Conservation (phyloP, 306 rosid genomes). For the Abrus pulchellus region DNA sequence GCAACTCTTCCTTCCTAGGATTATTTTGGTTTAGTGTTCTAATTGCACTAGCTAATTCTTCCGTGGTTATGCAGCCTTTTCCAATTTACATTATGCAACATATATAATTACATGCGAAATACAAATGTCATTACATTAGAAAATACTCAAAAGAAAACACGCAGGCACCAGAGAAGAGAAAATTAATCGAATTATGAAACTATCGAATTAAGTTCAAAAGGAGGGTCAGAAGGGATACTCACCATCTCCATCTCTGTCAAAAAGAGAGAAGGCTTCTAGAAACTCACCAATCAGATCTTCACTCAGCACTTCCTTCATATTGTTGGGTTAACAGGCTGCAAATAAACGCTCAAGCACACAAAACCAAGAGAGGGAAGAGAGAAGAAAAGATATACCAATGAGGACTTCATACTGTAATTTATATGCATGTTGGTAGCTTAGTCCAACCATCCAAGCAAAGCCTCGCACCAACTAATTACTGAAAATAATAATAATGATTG, state of each 20-base stretch:
- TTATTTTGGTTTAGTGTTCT: slow-evolving; percentile 49
- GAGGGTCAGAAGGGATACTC: neutral
- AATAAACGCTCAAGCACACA: neutral
- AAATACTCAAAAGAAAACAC: neutral
- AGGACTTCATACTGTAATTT: neutral
- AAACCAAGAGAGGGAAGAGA: neutral
- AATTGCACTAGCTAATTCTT: slow-evolving; percentile 66
- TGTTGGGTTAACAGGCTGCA: too few relatives aligned
- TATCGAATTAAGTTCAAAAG: neutral
- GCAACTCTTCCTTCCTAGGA: slow-evolving; percentile 67
- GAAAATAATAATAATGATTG: neutral
- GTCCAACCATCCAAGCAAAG: neutral
- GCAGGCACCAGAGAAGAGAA: neutral
- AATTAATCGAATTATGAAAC: neutral
- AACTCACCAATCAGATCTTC: slow-evolving; percentile 66
- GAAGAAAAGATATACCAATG: neutral
- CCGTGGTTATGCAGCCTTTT: slow-evolving; percentile 69
- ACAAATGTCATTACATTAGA: neutral
- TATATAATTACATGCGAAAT: neutral
- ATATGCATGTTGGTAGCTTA: neutral
- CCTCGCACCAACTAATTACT: neutral
- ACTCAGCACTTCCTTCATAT: slow-evolving; percentile 49
- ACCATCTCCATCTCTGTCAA: slow-evolving; percentile 82
- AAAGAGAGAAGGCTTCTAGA: slow-evolving; percentile 69
- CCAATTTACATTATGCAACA: neutral